Percentiles rank a stretch among this genome's conserved stretches.
Conservation (phyloP, 805 yeast species). For the Metschnikowia gruessii region DNA sequence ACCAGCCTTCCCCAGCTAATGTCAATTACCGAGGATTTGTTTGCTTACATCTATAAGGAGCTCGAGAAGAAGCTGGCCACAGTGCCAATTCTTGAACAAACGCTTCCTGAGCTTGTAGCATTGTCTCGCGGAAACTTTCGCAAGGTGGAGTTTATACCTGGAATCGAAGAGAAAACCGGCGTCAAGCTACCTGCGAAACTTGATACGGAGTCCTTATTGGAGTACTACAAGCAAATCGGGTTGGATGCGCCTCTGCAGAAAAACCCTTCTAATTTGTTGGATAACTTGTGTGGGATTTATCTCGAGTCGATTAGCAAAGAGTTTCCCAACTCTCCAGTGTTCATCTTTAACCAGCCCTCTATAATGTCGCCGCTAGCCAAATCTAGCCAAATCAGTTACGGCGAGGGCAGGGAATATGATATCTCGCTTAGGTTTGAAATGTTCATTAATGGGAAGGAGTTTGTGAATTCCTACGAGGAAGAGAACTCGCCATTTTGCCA, state of each 20-base stretch:
- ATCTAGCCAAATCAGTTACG: slow-evolving; percentile 39
- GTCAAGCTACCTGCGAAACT: slow-evolving; percentile 45
- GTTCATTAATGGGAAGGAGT: slow-evolving; percentile 76
- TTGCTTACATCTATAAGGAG: slow-evolving; percentile 38
- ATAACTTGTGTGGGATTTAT: slow-evolving; percentile 55
- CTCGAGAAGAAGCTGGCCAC: slow-evolving; percentile 20
- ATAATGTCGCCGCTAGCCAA: slow-evolving; percentile 87
- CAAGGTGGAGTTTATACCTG: slow-evolving; percentile 63
- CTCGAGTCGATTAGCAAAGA: slow-evolving; percentile 60
- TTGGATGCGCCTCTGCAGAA: slow-evolving; percentile 35
- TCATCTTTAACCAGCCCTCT: slow-evolving; percentile 81
- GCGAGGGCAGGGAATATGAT: slow-evolving; percentile 29
- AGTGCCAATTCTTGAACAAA: slow-evolving; percentile 16
- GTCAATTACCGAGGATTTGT: slow-evolving; percentile 56
- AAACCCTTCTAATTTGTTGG: slow-evolving; percentile 61
- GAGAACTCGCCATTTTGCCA: slow-evolving; percentile 86
- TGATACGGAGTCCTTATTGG: slow-evolving; percentile 37
- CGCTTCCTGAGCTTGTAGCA: slow-evolving; percentile 19
- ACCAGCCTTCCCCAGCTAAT: slow-evolving; percentile 66
- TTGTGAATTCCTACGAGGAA: slow-evolving; percentile 92
- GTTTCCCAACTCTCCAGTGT: slow-evolving; percentile 50
- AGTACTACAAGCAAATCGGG: slow-evolving; percentile 39
- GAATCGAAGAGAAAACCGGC: slow-evolving; percentile 56
- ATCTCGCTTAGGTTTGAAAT: slow-evolving; percentile 78
- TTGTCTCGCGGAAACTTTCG: slow-evolving; percentile 15